These are phyloP conservation scores for Camelina hispida DNA, from an alignment of 345 rosid genomes.

Conservation along the genomic window DNA sequence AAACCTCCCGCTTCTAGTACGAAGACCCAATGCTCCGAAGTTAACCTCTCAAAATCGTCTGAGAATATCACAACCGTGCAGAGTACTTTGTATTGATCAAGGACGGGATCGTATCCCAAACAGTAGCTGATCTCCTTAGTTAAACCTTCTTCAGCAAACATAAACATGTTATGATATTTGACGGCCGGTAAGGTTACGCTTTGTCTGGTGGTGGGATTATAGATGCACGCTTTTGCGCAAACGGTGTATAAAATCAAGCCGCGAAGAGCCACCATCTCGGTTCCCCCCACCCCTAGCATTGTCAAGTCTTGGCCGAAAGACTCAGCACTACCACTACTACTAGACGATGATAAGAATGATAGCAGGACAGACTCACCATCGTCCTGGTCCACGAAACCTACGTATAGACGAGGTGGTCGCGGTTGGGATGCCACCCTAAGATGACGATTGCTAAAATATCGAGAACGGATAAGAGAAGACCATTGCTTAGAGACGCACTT, in stretches of 20 bases:
- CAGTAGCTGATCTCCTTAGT: not conserved
- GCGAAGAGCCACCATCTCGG: not conserved
- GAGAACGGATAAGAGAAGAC: conserved; percentile 8
- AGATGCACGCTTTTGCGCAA: not conserved
- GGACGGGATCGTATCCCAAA: conserved; percentile 14
- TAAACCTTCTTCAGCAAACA: not conserved
- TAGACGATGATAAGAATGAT: not conserved
- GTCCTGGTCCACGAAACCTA: not conserved
- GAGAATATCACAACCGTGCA: not conserved
- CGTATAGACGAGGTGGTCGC: conserved; percentile 13
- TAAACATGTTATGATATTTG: not conserved
- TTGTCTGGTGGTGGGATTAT: conserved; percentile 18
- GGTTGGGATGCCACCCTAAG: not conserved
- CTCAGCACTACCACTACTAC: not conserved
- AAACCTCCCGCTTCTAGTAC: conserved; percentile 6
- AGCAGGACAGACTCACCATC: not conserved
- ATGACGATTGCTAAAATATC: not conserved
- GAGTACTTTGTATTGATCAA: conserved; percentile 14
- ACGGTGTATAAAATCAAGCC: conserved; percentile 11
- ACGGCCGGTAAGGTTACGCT: not conserved
- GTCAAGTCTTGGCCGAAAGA: not conserved
- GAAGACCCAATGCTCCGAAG: conserved; percentile 13
- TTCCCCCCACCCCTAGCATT: not conserved
- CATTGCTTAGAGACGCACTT: conserved; percentile 21
- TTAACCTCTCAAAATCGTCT: not conserved